Conservation (phyloP, 495 filamentous ascomycete genomes). For the Lindgomyces ingoldianus region DNA sequence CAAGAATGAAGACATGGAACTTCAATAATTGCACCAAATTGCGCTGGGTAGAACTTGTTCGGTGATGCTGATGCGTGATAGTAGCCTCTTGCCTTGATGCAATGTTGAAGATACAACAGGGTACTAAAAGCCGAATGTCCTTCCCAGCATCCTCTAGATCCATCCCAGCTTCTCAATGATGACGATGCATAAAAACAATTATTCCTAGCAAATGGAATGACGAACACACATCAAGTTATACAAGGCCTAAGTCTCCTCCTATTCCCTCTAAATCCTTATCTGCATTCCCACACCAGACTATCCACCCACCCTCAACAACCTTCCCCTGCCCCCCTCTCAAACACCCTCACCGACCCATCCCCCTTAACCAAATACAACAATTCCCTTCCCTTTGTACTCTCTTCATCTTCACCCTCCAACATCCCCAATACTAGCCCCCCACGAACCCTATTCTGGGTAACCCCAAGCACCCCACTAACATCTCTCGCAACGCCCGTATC, state of each 20-base stretch:
- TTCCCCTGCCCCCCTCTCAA: slow-evolving; percentile 64
- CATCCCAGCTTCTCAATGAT: too few relatives aligned
- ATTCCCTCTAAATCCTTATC: neutral
- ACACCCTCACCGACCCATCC: slow-evolving; percentile 60
- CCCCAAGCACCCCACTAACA: slow-evolving; percentile 83
- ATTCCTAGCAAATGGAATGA: too few relatives aligned
- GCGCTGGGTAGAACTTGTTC: neutral
- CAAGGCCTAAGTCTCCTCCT: too few relatives aligned
- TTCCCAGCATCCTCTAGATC: too few relatives aligned
- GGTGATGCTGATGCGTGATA: too few relatives aligned
- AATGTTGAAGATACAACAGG: too few relatives aligned
- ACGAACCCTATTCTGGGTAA: slow-evolving; percentile 53
- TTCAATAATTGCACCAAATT: neutral
- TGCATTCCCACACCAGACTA: neutral
- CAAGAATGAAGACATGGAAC: slow-evolving; percentile 22
- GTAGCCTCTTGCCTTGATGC: too few relatives aligned
- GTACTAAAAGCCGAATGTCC: too few relatives aligned
- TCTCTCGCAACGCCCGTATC: slow-evolving; percentile 86
- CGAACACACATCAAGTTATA: too few relatives aligned
- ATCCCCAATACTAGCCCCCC: slow-evolving; percentile 34
- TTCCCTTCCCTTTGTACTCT: slow-evolving; percentile 57
- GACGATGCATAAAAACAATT: too few relatives aligned
- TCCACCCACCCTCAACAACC: neutral
- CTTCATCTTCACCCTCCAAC: slow-evolving; percentile 32
- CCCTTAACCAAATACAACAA: slow-evolving; percentile 73